Evolutionary conservation across 139 green algal genomes (phyloP).

Genomic region (Edaphochlamys debaryana): DNA sequence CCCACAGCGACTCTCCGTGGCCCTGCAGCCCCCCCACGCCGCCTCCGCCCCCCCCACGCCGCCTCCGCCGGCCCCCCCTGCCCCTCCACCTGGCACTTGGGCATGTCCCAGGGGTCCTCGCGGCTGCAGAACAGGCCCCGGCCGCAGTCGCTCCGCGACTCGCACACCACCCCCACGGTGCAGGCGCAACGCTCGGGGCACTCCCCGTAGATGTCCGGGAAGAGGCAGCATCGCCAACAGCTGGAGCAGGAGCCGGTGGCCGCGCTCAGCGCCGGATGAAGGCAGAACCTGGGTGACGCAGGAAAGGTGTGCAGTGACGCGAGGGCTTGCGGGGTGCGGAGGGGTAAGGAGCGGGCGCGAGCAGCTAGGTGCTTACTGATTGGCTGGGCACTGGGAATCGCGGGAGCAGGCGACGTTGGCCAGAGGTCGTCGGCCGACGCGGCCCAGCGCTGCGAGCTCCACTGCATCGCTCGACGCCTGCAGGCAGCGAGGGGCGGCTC

Average conservation of each 20-base stretch:
- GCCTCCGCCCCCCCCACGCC: not conserved
- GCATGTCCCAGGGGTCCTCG: not conserved
- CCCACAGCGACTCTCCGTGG: too few relatives aligned
- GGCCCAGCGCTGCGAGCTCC: too few relatives aligned
- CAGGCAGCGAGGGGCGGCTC: too few relatives aligned
- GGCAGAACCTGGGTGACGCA: constrained; percentile 42
- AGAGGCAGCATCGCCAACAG: constrained; percentile 57
- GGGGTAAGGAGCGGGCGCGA: too few relatives aligned
- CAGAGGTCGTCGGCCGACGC: too few relatives aligned
- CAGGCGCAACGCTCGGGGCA: constrained; percentile 34
- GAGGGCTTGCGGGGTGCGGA: too few relatives aligned
- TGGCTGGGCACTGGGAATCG: too few relatives aligned
- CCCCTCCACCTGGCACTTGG: constrained; percentile 40
- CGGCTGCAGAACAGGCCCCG: constrained; percentile 44
- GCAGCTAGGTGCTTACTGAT: too few relatives aligned
- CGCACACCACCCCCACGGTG: not conserved
- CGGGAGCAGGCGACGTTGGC: too few relatives aligned
- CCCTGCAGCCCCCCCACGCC: not conserved
- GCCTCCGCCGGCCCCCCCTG: not conserved
- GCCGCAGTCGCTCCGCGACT: constrained; percentile 20
- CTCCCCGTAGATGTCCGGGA: constrained; percentile 25
- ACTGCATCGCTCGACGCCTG: too few relatives aligned
- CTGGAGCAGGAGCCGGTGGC: constrained; percentile 9
- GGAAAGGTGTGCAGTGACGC: too few relatives aligned
- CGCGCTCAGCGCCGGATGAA: not conserved